Evolutionary conservation across 139 green algal species (phyloP).

Genomic region (Coelastrella sp.): DNA sequence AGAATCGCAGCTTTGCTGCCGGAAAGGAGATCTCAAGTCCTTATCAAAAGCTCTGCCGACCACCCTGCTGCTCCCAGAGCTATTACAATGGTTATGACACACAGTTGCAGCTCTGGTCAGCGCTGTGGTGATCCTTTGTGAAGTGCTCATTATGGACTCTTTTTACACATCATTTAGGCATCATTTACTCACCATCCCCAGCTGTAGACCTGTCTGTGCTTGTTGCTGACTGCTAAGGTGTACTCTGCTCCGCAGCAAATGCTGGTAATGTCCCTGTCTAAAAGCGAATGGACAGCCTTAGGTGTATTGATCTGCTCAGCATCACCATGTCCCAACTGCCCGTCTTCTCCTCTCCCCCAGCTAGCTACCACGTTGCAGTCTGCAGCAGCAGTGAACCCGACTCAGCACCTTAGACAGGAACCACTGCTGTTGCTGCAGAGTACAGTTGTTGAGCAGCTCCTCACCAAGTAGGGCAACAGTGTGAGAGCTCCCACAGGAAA

Average conservation of each 20-base stretch:
- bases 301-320: slow-evolving; percentile 68
- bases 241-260: slow-evolving; percentile 90
- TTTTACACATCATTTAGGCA: background rate
- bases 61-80: background rate
- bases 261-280: slow-evolving; percentile 50
- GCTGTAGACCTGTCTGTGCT: slow-evolving; percentile 71
- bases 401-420: background rate
- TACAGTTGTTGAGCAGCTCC: background rate
- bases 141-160: too few species aligned
- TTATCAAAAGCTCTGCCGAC: too few species aligned
- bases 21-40: too few species aligned
- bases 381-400: slow-evolving; percentile 37
- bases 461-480: slow-evolving; percentile 57
- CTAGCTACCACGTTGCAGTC: slow-evolving; percentile 62
- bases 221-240: slow-evolving; percentile 72
- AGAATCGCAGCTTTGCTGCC: background rate
- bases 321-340: slow-evolving; percentile 77
- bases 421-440: background rate
- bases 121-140: too few species aligned
- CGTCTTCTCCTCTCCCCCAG: slow-evolving; percentile 92
- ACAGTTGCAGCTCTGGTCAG: too few species aligned
- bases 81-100: background rate
- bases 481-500: slow-evolving; percentile 59
- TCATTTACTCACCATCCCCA: slow-evolving; percentile 84
- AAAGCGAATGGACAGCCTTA: slow-evolving; percentile 62